Evolutionary conservation across 2,329 filamentous ascomycete species (phyloP).

Genomic region (Phaeophleospora eucalypticola): DNA sequence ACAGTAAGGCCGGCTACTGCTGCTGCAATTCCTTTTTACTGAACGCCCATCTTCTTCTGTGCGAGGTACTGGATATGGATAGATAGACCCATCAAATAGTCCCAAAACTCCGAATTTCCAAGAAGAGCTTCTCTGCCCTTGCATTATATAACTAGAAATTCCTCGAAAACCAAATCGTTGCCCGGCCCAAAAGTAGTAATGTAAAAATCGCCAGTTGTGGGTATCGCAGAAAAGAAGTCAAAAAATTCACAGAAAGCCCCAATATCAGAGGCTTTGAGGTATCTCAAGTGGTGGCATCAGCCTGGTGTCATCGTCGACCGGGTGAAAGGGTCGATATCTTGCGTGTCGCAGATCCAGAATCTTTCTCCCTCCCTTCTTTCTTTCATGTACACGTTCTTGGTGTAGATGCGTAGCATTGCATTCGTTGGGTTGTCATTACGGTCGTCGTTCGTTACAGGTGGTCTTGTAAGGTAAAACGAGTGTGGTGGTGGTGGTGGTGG

Average conservation of each 20-base stretch:
- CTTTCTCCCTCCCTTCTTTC: no score
- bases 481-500: neutral
- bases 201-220: conserved; percentile 1
- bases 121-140: no score
- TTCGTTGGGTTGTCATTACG: neutral
- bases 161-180: no score
- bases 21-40: neutral
- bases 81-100: no score
- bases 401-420: neutral
- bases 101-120: no score
- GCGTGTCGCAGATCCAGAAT: no score
- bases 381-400: neutral
- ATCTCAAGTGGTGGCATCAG: neutral
- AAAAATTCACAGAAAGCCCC: neutral
- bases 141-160: no score
- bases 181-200: neutral
- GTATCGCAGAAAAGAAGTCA: neutral
- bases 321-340: neutral
- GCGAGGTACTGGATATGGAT: neutral
- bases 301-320: no score
- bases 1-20: neutral
- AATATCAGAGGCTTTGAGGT: neutral
- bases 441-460: neutral
- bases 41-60: neutral
- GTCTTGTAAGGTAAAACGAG: neutral